Evolutionary conservation across 192 early-diverging fungal species (phyloP).

Genomic region (Chytriomyces confervae): DNA sequence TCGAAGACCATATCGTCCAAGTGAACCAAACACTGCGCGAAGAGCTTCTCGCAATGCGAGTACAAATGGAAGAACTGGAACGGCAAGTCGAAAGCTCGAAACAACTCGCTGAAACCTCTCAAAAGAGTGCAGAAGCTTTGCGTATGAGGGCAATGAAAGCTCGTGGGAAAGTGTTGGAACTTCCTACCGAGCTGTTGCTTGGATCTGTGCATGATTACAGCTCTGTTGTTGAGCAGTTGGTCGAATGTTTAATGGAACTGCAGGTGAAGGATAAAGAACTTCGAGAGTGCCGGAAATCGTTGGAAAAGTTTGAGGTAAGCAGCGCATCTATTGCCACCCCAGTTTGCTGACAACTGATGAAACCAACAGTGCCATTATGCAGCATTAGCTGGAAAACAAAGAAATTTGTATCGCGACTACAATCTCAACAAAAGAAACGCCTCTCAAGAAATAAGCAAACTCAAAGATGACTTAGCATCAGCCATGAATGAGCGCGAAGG

Average conservation of each 20-base stretch:
- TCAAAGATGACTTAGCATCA: conserved; percentile 22
- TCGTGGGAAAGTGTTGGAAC: conserved; percentile 31
- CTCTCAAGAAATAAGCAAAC: conserved; percentile 9
- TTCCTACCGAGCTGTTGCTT: conserved; percentile 39
- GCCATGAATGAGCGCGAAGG: conserved; percentile 27
- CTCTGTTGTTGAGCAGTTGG: conserved; percentile 53
- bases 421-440: conserved; percentile 19
- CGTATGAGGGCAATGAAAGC: conserved; percentile 30
- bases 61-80: conserved; percentile 18
- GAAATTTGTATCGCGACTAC: conserved; percentile 48
- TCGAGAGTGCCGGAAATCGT: conserved; percentile 15
- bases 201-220: conserved; percentile 43
- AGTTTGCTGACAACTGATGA: not conserved
- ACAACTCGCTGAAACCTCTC: conserved; percentile 5
- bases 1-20: conserved; percentile 27
- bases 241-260: conserved; percentile 47
- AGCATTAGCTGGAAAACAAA: conserved; percentile 38
- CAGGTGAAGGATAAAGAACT: conserved; percentile 45
- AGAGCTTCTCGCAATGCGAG: conserved; percentile 19
- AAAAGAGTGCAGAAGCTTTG: conserved; percentile 33
- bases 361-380: conserved; percentile 36
- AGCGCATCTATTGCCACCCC: not conserved
- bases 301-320: conserved; percentile 45
- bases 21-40: conserved; percentile 35
- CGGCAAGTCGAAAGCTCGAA: conserved; percentile 16